These are phyloP conservation scores for Globisporangium apiculatum DNA, from an alignment of 352 stramenopile genomes.

Conservation along the genomic window DNA sequence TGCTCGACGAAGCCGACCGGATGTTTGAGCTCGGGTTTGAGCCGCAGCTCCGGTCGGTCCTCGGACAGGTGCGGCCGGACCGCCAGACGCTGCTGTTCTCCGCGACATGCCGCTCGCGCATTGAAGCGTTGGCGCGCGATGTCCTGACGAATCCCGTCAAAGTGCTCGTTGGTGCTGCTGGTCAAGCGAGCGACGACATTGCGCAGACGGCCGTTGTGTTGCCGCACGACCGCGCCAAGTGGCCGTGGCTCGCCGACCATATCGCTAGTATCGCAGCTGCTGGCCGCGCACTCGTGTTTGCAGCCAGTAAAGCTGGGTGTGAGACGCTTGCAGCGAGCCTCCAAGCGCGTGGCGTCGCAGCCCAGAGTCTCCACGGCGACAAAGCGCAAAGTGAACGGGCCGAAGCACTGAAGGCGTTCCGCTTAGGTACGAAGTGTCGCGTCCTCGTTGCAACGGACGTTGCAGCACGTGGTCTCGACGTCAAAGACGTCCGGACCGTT, in stretches of 20 bases:
- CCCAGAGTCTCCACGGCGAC: slow-evolving; percentile 67
- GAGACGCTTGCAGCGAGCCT: slow-evolving; percentile 79
- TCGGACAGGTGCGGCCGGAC: slow-evolving; percentile 79
- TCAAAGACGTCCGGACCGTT: slow-evolving; percentile 88
- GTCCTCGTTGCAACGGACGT: slow-evolving; percentile 87
- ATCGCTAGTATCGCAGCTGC: slow-evolving; percentile 49
- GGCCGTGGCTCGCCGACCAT: slow-evolving; percentile 76
- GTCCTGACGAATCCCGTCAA: slow-evolving; percentile 80
- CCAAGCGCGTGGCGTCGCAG: slow-evolving; percentile 24
- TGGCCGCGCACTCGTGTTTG: slow-evolving; percentile 84
- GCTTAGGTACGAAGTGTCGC: slow-evolving; percentile 32
- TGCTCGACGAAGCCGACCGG: slow-evolving; percentile 82
- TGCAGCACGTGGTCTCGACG: slow-evolving; percentile 78
- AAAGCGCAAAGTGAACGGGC: slow-evolving; percentile 73
- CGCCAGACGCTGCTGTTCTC: slow-evolving; percentile 86
- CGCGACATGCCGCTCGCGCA: slow-evolving; percentile 70
- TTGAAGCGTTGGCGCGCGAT: slow-evolving; percentile 69
- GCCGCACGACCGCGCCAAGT: slow-evolving; percentile 68
- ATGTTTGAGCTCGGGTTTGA: slow-evolving; percentile 91
- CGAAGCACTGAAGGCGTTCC: slow-evolving; percentile 63
- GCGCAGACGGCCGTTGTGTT: slow-evolving; percentile 75
- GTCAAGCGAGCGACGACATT: slow-evolving; percentile 90
- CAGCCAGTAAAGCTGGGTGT: slow-evolving; percentile 75
- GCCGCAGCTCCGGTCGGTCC: slow-evolving; percentile 69
- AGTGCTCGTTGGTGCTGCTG: slow-evolving; percentile 67